Evolutionary conservation across 2,329 filamentous ascomycete species (phyloP), one percentile per base, ranked within the genome.

Genomic region (Zalaria obscura): DNA sequence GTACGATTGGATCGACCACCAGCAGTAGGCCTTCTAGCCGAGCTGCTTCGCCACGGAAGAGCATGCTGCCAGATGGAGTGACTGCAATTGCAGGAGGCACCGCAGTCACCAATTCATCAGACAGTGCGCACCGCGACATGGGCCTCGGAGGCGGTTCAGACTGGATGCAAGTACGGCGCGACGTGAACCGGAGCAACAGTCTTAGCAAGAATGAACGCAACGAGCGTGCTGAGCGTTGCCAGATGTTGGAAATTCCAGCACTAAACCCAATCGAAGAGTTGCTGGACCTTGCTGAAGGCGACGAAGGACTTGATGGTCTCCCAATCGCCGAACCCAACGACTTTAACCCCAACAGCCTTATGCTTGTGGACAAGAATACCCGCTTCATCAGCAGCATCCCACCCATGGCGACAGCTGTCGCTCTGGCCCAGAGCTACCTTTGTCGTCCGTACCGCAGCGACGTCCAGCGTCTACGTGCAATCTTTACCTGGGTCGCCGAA

Each of bases 401-500:
- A 1, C 78, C 84, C 0, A 82, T 80, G 63, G 86, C 83, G 1
- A 94, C 83, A 10, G 78, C 89, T 0, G 75, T 80, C 26, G 83
- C 81, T 27, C 68, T 98, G 10, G 87, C 91, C 0, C 91, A 91
- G 44, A 85, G 81, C 1, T 94, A 94, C 56, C 78, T 98, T 7
- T 98, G 93, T 56, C 77, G 91, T 27, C 93, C 91, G 0, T 94
- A 95, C 59, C 75, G 88, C 45, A 95, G 85, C 60, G 89, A 96
- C 52, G 85, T 95, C 1, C 91, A 98, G 59, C 76, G 88, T 31
- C 65, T 98, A 26, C 76, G 93, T 25, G 89, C 91, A 10, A 96
- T 98, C 47, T 98, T 96, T 55, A 95, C 84, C 1, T 98, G 89
- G 89, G 85, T 93, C 4, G 76, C 85, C n/a, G 91, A 98, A 58